phyloP scores from a whole-genome alignment of 352 stramenopile species.

The Nothophytophthora sp. region DNA sequence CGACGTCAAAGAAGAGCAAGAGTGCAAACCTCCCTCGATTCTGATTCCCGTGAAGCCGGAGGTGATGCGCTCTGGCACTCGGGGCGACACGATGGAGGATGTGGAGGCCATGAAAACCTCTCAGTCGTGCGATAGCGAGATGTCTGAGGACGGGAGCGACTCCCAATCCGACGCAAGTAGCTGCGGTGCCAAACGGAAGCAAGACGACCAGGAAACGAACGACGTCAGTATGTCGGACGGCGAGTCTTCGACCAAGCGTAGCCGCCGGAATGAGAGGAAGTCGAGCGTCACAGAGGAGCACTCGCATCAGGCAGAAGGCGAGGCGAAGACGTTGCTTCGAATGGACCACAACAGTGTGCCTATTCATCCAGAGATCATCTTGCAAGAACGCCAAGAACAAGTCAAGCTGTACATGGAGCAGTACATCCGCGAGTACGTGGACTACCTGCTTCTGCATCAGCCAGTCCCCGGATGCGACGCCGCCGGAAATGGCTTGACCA shows the following conservation, averaged over 20 bases:
- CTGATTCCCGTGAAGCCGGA: conserved; percentile 6
- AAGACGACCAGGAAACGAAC: conserved; percentile 28
- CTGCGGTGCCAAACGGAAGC: conserved; percentile 45
- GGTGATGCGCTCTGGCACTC: conserved; percentile 2
- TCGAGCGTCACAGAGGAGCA: conserved; percentile 1
- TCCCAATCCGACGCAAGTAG: conserved; percentile 49
- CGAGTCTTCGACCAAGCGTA: conserved; percentile 31
- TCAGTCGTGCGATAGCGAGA: conserved; percentile 65
- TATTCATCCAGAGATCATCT: conserved; percentile 50
- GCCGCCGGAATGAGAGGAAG: neutral
- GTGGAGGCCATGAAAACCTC: conserved; percentile 45
- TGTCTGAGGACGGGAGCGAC: conserved; percentile 58
- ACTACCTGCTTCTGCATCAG: conserved; percentile 41
- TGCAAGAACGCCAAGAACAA: conserved; percentile 48
- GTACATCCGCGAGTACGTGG: conserved; percentile 63
- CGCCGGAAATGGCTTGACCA: too few species aligned
- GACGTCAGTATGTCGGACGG: conserved; percentile 32
- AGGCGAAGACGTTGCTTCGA: conserved; percentile 32
- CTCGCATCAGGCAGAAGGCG: neutral
- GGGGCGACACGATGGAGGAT: conserved; percentile 16
- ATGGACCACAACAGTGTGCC: conserved; percentile 42
- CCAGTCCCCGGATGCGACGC: too few species aligned
- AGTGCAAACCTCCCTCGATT: conserved; percentile 4
- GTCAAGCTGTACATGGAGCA: conserved; percentile 59
- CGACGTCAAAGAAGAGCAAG: conserved; percentile 1